Evolutionary conservation across 495 filamentous ascomycete species (phyloP), one percentile per base, ranked within the genome.

Genomic region (Aspergillus saccharolyticus): DNA sequence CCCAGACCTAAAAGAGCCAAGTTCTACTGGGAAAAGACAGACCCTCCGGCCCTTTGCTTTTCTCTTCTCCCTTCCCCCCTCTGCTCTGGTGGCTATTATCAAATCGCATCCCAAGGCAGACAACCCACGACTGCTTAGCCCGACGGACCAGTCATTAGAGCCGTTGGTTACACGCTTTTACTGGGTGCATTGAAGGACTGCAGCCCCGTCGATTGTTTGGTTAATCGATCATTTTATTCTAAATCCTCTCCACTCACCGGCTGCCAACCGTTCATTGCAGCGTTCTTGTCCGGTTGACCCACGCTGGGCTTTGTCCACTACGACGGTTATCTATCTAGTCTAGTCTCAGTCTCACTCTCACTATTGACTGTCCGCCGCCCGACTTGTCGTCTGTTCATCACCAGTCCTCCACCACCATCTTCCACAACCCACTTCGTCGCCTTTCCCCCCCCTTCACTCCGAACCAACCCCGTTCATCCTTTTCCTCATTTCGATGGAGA

Each of bases 401-500:
- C 18, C 19, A 20, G 12, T 45, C 55, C 47, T 51, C 47, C 55
- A 43, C 42, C 42, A 47, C 30, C 49, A 25, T 17, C 42, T 44
- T 44, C 52, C 42, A 57, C 53, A 54, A 59, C 42, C 55, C 53
- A 61, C 44, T 46, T 45, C 55, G 54, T 57, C 59, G 51, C 59
- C 54, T 54, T 52, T 28, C 49, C 53, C 33, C 21, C 19, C 47
- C 25, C 42, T 33, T 21, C 57, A 39, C 48, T 42, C 58, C 58
- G 57, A 61, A 50, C 42, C 39, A 51, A 58, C 56, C 57, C 20
- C 25, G 49, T 16, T 47, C 44, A 47, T 48, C 42, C 39, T 49
- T 53, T 57, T 50, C 56, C 44, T 61, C 44, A 59, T 55, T 64
- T 65, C 62, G 65, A 67, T 67, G 65, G 65, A 67, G 62, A 63